Evolutionary conservation across 2,329 filamentous ascomycete species (phyloP).

Genomic region (Ilyonectria destructans): DNA sequence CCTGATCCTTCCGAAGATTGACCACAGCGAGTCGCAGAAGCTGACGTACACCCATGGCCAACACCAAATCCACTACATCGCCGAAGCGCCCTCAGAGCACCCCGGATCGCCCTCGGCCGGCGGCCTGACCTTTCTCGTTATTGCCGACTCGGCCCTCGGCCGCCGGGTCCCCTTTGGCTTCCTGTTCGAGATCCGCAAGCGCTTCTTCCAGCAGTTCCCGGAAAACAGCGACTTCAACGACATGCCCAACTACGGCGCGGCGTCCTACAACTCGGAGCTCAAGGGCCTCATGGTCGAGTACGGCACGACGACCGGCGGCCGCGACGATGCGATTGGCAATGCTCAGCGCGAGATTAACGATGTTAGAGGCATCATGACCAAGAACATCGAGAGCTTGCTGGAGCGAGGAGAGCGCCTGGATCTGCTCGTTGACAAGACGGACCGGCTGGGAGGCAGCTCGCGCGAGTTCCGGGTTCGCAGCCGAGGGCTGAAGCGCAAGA

Average conservation of each 20-base stretch:
- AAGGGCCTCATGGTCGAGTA: slow-evolving; percentile 86
- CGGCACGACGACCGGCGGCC: slow-evolving; percentile 82
- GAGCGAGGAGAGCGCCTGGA: slow-evolving; percentile 95
- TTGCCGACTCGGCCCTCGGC: slow-evolving; percentile 85
- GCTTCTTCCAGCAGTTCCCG: slow-evolving; percentile 83
- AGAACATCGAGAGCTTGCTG: slow-evolving; percentile 92
- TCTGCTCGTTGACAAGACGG: slow-evolving; percentile 96
- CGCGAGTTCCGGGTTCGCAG: slow-evolving; percentile 92
- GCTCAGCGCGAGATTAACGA: slow-evolving; percentile 94
- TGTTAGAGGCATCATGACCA: slow-evolving; percentile 93
- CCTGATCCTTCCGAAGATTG: slow-evolving; percentile 95
- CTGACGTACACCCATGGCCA: slow-evolving; percentile 94
- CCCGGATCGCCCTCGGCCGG: slow-evolving; percentile 75
- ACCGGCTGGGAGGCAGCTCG: slow-evolving; percentile 89
- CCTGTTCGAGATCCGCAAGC: slow-evolving; percentile 90
- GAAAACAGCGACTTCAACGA: slow-evolving; percentile 79
- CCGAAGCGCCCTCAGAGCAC: slow-evolving; percentile 83
- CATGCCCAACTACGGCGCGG: slow-evolving; percentile 92
- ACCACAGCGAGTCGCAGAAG: slow-evolving; percentile 85
- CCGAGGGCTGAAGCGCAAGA: slow-evolving; percentile 87
- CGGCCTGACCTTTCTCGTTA: slow-evolving; percentile 91
- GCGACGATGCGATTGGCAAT: slow-evolving; percentile 86
- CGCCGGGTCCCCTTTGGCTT: slow-evolving; percentile 94
- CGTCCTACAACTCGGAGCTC: slow-evolving; percentile 86
- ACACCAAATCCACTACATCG: slow-evolving; percentile 96